Conservation (phyloP, 306 rosid species). For the Vigna mungo region DNA sequence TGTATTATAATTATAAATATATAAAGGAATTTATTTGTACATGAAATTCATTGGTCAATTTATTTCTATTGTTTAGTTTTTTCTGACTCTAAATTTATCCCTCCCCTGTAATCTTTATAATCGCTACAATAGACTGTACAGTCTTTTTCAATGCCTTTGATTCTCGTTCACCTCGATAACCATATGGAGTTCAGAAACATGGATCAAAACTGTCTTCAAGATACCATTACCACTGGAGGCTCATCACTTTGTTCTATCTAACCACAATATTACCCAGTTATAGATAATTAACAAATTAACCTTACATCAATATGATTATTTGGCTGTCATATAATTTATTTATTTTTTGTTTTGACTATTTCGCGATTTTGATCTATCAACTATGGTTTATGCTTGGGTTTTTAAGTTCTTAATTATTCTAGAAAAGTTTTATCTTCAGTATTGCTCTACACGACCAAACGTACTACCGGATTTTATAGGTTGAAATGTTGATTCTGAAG, state of each 20-base stretch:
- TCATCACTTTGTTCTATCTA: neutral
- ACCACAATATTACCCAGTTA: neutral
- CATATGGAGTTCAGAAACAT: neutral
- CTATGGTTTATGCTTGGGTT: too few species aligned
- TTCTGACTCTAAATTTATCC: neutral
- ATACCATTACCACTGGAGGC: neutral
- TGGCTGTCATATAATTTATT: too few species aligned
- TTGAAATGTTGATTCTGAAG: too few species aligned
- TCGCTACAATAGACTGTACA: neutral
- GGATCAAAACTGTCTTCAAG: neutral
- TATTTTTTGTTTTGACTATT: too few species aligned
- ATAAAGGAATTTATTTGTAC: slow-evolving; percentile 44
- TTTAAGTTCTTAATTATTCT: too few species aligned
- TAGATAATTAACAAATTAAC: too few species aligned
- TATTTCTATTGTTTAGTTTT: neutral
- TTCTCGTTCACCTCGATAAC: neutral
- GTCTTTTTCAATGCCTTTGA: neutral
- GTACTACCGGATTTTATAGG: too few species aligned
- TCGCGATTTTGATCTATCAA: too few species aligned
- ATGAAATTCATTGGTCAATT: slow-evolving; percentile 36
- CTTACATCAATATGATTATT: too few species aligned
- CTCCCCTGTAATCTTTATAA: neutral
- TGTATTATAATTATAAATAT: neutral
- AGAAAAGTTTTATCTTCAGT: too few species aligned
- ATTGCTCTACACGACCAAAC: too few species aligned